Evolutionary conservation across 352 stramenopile species (phyloP).

Genomic region (Albugo candida): DNA sequence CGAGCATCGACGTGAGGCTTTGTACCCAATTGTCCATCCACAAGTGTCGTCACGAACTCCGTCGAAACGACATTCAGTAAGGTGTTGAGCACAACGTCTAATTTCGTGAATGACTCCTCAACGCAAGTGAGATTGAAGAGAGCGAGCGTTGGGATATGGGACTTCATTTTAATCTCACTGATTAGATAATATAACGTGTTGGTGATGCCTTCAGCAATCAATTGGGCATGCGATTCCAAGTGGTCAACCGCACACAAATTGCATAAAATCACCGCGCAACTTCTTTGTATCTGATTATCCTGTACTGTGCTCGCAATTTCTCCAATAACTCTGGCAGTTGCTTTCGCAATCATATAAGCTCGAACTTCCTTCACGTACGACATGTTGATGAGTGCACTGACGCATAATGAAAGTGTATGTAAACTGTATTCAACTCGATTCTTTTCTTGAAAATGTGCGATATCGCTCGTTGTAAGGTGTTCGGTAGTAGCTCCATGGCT

Average conservation of each 20-base stretch:
- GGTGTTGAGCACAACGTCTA: constrained; percentile 64
- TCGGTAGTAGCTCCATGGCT: constrained; percentile 36
- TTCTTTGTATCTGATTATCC: constrained; percentile 39
- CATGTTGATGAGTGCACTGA: constrained; percentile 75
- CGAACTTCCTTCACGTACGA: constrained; percentile 45
- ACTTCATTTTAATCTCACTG: constrained; percentile 42
- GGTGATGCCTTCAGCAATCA: constrained; percentile 72
- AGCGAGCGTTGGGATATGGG: constrained; percentile 40
- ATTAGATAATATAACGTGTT: constrained; percentile 65
- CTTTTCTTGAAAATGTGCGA: constrained; percentile 2
- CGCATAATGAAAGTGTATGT: constrained; percentile 14
- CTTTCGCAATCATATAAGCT: constrained; percentile 37
- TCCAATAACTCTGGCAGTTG: constrained; percentile 47
- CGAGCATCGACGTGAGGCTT: constrained; percentile 4
- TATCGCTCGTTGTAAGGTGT: constrained; percentile 3
- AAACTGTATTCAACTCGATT: background rate
- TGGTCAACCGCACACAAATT: constrained; percentile 72
- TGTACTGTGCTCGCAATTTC: constrained; percentile 49
- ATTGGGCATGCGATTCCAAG: constrained; percentile 25
- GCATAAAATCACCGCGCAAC: constrained; percentile 70
- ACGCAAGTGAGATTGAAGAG: constrained; percentile 84
- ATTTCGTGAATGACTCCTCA: constrained; percentile 64
- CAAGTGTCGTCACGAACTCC: constrained; percentile 19
- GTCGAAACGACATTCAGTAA: too few species aligned
- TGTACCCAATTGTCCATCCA: background rate